phyloP scores from a whole-genome alignment of 495 filamentous ascomycete genomes.

The Penicillium herquei region DNA sequence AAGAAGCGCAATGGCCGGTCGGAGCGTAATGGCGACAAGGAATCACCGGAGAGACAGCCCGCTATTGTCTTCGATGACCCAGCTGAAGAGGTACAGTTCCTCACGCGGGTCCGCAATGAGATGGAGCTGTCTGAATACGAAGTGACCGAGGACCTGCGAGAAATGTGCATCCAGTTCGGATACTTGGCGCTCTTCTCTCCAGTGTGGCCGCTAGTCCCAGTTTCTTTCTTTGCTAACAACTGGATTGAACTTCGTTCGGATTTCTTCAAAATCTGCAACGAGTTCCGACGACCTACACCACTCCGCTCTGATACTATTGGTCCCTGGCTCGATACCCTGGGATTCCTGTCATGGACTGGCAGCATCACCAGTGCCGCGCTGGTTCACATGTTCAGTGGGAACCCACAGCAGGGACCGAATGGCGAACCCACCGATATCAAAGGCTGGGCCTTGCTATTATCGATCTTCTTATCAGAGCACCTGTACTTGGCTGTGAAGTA shows the following conservation, averaged over 20 bases:
- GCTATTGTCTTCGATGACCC: constrained; percentile 44
- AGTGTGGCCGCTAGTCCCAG: constrained; percentile 83
- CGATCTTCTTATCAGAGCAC: constrained; percentile 85
- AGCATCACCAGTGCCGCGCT: constrained; percentile 81
- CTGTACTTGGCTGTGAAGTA: constrained; percentile 73
- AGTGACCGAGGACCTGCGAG: constrained; percentile 81
- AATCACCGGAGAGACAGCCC: constrained; percentile 23
- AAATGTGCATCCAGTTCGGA: constrained; percentile 95
- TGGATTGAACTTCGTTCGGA: constrained; percentile 94
- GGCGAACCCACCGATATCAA: constrained; percentile 61
- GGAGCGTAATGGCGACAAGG: constrained; percentile 25
- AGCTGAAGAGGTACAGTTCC: constrained; percentile 73
- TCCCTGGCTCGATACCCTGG: constrained; percentile 85
- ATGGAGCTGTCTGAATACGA: constrained; percentile 85
- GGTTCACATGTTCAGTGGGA: constrained; percentile 77
- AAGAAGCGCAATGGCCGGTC: constrained; percentile 30
- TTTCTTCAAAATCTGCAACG: constrained; percentile 89
- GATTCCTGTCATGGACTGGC: constrained; percentile 89
- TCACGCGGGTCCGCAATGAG: constrained; percentile 78
- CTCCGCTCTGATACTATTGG: constrained; percentile 90
- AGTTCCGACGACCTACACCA: constrained; percentile 84
- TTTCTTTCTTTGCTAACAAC: constrained; percentile 92
- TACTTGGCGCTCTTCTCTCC: constrained; percentile 94
- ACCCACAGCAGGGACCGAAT: constrained; percentile 56
- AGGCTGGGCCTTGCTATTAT: constrained; percentile 78